Evolutionary conservation across 2,329 filamentous ascomycete genomes (phyloP), one percentile per base, ranked within the genome.

Genomic region (Paecilomyces variotii): DNA sequence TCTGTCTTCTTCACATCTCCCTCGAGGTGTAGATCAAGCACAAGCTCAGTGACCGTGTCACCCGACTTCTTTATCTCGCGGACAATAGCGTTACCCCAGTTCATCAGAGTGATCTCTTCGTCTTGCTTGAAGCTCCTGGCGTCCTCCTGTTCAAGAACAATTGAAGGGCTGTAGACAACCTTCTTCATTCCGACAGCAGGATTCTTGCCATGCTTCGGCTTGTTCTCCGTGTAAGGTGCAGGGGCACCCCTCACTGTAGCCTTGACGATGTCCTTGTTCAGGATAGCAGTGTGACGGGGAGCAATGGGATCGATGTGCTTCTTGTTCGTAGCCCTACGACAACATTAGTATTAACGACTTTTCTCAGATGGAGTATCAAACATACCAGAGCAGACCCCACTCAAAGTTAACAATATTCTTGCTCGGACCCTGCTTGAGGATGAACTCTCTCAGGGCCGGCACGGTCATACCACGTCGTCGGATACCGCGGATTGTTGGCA

Each of bases 91-190:
- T 78, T 84, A 71, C 93, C 94, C 93, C 93, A 97, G 73, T 89
- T 89, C 93, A 97, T 97, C 50, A 97, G 82, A 0, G 93, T 97
- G 68, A 97, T 90, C 75, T 97, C 92, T 78, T 97, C 93, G 70
- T 88, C 87, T 60, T 88, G 82, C 67, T 85, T 88, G 77, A 97
- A 95, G 27, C 83, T 83, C 72, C 87, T 87, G 61, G 88, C 90
- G 68, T 97, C 93, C 53, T 82, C 88, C 76, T 97, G 93, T 71
- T 97, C 93, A 56, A 97, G 79, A 61, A 94, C 79, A 64, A 97
- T 80, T 62, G 86, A 82, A 59, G 83, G 82, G 70, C 88, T 89
- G 73, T 87, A 95, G 27, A 85, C 82, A 4, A 96, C 90, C 77
- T 90, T 89, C 83, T 97, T 97, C 67, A 80, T 87, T 60, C 93